Base-by-base conservation (phyloP, 148 eudicot genomes). In the Diospyros kaki region DNA sequence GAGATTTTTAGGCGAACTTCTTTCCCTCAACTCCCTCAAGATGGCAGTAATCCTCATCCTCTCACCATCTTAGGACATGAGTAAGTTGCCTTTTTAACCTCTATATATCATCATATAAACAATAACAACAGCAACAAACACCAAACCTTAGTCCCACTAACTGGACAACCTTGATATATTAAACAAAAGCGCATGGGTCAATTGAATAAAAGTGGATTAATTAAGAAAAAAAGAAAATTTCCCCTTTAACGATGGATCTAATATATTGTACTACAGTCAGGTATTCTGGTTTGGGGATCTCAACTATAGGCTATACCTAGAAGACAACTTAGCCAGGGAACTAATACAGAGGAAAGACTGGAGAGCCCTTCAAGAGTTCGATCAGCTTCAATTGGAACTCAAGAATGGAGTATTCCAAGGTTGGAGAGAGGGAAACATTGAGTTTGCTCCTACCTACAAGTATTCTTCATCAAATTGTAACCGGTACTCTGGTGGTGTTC, bases 221-320 rank as follows among this genome's bases (percentile, higher is more conserved):
- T 46, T 68, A 17, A 68, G 55, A 10, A 68, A 50, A 28, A 48
- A 6, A 8, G 56, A 28, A 48, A 48, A 17, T 50, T 9, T 48
- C 42, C 44, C 68, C 48, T 68, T 13, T 76, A 60, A 40, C 42
- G 64, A 50, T 46, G 10, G 15, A 9, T 41, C 4, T 52, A 58
- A 64, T 76, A 9, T 72, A 17, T 73, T 76, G 76, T 83, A 55
- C 58, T 75, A 78, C 88, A 89, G 92, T 71, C 86, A 65, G 74
- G 85, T 89, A 83, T 89, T 89, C 73, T 87, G 92, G 92, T 89
- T 86, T 50, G 92, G 90, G 66, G 92, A 89, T 83, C 92, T 89
- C 67, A 89, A 87, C 79, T 89, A 89, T 75, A 79, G 90, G 76
- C 77, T 89, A 60, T 80, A 74, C 53, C 55, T 85, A 68, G 87